These are phyloP conservation scores for Tephrocybe rancida DNA, from an alignment of 768 basidiomycete genomes.

Conservation along the genomic window DNA sequence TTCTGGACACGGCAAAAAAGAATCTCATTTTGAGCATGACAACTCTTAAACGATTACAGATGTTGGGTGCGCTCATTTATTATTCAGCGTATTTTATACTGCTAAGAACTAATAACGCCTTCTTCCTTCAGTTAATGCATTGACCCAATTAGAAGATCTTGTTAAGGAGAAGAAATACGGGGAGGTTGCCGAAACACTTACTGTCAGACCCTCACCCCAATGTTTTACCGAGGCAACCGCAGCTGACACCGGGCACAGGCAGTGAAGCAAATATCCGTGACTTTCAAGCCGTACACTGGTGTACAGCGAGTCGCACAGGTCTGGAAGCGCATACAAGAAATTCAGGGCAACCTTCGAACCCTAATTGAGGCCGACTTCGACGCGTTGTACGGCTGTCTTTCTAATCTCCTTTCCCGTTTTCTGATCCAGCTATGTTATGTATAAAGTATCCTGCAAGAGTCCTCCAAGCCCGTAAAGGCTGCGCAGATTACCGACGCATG, in stretches of 20 bases:
- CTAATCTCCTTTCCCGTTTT: neutral
- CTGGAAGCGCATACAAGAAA: conserved; percentile 77
- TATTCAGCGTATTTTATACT: neutral
- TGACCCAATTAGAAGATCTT: conserved; percentile 79
- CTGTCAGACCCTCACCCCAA: conserved; percentile 42
- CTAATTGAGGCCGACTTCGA: conserved; percentile 92
- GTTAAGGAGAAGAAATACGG: conserved; percentile 78
- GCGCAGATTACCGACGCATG: conserved; percentile 80
- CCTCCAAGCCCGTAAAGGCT: conserved; percentile 64
- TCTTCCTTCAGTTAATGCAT: conserved; percentile 65
- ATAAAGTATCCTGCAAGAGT: conserved; percentile 58
- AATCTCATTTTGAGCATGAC: conserved; percentile 92
- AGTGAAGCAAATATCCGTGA: conserved; percentile 80
- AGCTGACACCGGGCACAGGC: conserved; percentile 50
- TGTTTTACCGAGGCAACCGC: neutral
- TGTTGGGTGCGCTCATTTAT: conserved; percentile 70
- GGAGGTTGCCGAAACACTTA: conserved; percentile 83
- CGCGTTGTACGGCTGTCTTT: conserved; percentile 66
- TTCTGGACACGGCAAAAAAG: conserved; percentile 90
- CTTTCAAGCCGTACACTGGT: conserved; percentile 79
- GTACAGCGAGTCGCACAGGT: conserved; percentile 78
- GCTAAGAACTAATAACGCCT: neutral
- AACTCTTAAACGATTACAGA: conserved; percentile 85
- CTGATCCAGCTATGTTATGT: neutral
- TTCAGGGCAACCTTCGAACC: conserved; percentile 80